Conservation (phyloP, 2,329 filamentous ascomycete genomes). For the Colletotrichum phormii region DNA sequence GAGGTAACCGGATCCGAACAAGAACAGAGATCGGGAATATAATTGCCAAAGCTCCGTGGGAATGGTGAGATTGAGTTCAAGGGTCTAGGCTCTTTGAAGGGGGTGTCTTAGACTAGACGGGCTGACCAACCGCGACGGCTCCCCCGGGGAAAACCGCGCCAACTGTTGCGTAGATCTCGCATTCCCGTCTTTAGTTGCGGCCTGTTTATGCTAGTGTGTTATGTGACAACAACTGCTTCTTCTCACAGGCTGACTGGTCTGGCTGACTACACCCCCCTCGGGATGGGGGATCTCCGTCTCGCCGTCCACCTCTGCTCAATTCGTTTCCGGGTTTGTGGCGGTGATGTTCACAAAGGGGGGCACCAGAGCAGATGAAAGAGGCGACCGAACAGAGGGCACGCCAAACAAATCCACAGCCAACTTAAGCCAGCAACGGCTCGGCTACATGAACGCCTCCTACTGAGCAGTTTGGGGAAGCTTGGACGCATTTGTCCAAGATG, state of each 20-base stretch:
- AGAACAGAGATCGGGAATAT: background rate
- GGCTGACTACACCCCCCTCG: background rate
- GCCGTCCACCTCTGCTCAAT: background rate
- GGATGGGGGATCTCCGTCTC: background rate
- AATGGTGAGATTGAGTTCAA: slow-evolving; percentile 10
- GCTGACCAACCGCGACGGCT: slow-evolving; percentile 10
- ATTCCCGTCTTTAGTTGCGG: slow-evolving; percentile 22
- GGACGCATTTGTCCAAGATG: slow-evolving; percentile 22
- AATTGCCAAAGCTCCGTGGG: background rate
- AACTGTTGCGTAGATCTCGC: background rate
- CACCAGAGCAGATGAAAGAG: background rate
- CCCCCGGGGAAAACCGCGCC: background rate
- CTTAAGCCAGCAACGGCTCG: slow-evolving; percentile 17
- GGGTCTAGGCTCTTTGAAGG: background rate
- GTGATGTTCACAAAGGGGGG: background rate
- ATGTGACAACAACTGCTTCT: background rate
- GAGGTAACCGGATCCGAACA: slow-evolving; percentile 19
- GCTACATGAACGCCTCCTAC: slow-evolving; percentile 7
- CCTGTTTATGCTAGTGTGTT: background rate
- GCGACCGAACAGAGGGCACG: background rate
- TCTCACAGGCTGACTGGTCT: too few relatives aligned
- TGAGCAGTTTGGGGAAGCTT: background rate
- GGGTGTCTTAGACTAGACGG: slow-evolving; percentile 4
- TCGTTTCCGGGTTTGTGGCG: slow-evolving; percentile 23
- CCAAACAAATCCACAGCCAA: background rate